Evolutionary conservation across 2,329 filamentous ascomycete genomes (phyloP).

Genomic region (Nothophaeocryptopus gaeumannii): DNA sequence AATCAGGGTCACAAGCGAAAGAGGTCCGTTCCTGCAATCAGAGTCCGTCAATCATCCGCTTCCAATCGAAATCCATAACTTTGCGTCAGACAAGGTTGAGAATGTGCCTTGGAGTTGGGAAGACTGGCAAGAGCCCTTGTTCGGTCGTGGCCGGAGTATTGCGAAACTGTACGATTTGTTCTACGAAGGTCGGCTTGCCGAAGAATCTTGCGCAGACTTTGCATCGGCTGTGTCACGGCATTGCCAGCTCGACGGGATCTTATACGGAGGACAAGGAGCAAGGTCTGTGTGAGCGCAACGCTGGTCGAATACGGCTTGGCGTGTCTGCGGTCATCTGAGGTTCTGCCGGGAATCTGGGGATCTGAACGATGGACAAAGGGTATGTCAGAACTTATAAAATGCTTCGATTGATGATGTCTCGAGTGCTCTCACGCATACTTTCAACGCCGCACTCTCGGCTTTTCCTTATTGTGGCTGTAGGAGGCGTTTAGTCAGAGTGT

Average conservation of each 20-base stretch:
- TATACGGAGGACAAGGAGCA: conserved; percentile 1
- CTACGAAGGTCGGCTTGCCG: conserved; percentile 26
- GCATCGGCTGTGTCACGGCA: conserved; percentile 48
- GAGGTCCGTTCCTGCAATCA: conserved; percentile 20
- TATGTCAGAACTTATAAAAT: no score
- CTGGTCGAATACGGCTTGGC: no score
- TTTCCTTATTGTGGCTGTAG: no score
- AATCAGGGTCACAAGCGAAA: conserved; percentile 20
- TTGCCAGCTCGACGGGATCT: conserved; percentile 42
- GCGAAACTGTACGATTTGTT: conserved; percentile 34
- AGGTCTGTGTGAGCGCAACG: no score
- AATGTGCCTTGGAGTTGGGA: conserved; percentile 44
- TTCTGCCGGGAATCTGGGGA: no score
- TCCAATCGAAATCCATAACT: conserved; percentile 29
- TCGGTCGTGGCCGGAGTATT: conserved; percentile 23
- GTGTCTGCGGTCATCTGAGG: no score
- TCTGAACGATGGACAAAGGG: no score
- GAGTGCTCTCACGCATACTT: no score
- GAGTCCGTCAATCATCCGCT: conserved; percentile 19
- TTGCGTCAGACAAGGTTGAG: conserved; percentile 28
- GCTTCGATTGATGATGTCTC: no score
- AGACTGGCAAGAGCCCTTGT: conserved; percentile 33
- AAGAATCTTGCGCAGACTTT: conserved; percentile 38
- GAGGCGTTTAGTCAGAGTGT: no score
- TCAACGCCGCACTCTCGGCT: no score